phyloP scores from a whole-genome alignment of 1,284 basidiomycete genomes.

The Trichosporon sp. region DNA sequence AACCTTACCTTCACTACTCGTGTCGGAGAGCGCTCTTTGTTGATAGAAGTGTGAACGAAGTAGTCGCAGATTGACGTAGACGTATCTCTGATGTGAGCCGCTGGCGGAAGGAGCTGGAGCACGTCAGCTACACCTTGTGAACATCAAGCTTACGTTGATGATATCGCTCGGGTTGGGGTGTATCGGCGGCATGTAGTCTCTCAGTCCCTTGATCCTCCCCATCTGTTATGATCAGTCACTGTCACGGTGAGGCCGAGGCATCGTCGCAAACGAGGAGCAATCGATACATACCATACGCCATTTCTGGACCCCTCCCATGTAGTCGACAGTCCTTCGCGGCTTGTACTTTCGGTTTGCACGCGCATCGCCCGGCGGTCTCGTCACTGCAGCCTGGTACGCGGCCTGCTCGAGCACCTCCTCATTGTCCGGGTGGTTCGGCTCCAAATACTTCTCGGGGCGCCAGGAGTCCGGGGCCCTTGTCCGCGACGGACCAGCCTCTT shows the following conservation, averaged over 20 bases:
- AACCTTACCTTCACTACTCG: slow-evolving; percentile 80
- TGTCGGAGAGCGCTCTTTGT: slow-evolving; percentile 95
- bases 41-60: slow-evolving; percentile 96
- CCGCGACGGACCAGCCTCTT: slow-evolving; percentile 29
- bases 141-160: slow-evolving; percentile 62
- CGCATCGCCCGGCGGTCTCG: slow-evolving; percentile 44
- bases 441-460: slow-evolving; percentile 53
- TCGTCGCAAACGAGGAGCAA: neutral
- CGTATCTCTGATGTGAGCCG: slow-evolving; percentile 80
- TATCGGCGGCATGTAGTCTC: slow-evolving; percentile 67
- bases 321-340: slow-evolving; percentile 89
- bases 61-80: slow-evolving; percentile 90
- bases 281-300: slow-evolving; percentile 67
- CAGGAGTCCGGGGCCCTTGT: slow-evolving; percentile 45
- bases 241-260: neutral
- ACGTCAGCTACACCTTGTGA: neutral
- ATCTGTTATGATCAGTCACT: slow-evolving; percentile 51
- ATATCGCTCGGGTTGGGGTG: slow-evolving; percentile 76
- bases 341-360: slow-evolving; percentile 80
- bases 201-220: slow-evolving; percentile 67
- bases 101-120: slow-evolving; percentile 79
- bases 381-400: slow-evolving; percentile 66
- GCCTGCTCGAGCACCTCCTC: slow-evolving; percentile 68
- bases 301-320: slow-evolving; percentile 77
- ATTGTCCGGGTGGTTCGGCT: slow-evolving; percentile 63